Evolutionary conservation across 2,329 filamentous ascomycete species (phyloP).

Genomic region (Dissoconium aciculare): DNA sequence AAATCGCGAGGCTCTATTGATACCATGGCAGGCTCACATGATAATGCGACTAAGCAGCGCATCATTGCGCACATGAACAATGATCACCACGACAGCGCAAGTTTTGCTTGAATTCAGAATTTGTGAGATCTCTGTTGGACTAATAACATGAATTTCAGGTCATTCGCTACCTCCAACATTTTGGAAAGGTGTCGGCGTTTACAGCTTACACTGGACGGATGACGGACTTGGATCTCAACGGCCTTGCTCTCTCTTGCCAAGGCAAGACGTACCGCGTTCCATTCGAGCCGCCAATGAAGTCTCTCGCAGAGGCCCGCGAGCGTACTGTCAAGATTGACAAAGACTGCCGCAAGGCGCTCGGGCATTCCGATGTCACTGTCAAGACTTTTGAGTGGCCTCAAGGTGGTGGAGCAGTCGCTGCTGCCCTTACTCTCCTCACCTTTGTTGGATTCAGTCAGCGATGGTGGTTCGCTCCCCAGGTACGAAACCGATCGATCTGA

Average conservation of each 20-base stretch:
- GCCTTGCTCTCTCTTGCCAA: constrained; percentile 46
- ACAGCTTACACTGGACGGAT: constrained; percentile 46
- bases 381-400: constrained; percentile 37
- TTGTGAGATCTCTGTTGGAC: too few relatives aligned
- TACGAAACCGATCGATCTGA: background rate
- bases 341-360: constrained; percentile 44
- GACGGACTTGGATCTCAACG: constrained; percentile 47
- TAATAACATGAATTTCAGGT: constrained; percentile 37
- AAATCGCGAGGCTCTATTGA: too few relatives aligned
- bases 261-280: constrained; percentile 40
- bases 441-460: constrained; percentile 37
- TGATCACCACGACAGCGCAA: constrained; percentile 56
- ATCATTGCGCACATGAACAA: constrained; percentile 77
- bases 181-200: constrained; percentile 41
- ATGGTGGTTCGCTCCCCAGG: constrained; percentile 33
- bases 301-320: constrained; percentile 50
- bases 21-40: too few relatives aligned
- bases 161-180: constrained; percentile 62
- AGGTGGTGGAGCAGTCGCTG: constrained; percentile 38
- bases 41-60: constrained; percentile 40
- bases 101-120: too few relatives aligned
- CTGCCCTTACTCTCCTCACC: constrained; percentile 41
- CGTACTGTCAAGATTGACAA: constrained; percentile 61
- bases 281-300: constrained; percentile 55
- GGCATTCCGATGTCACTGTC: constrained; percentile 42